Conservation (phyloP, 257 asterid genomes). For the Solanum pennellii region DNA sequence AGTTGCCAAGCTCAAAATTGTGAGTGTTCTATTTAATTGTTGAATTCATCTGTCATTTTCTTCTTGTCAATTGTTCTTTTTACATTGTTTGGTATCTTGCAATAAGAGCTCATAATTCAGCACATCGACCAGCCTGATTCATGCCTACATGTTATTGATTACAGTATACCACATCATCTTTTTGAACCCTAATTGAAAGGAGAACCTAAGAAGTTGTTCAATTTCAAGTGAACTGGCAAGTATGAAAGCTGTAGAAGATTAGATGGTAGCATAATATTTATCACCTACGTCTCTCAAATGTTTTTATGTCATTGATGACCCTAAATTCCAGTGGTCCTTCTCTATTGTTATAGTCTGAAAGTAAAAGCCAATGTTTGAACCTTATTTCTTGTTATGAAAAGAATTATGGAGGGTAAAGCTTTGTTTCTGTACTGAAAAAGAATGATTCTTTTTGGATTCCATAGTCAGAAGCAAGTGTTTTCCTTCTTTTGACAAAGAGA, state of each 20-base stretch:
- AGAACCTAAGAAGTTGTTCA: background rate
- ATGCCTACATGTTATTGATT: background rate
- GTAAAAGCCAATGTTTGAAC: background rate
- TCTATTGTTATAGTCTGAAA: background rate
- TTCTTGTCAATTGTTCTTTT: background rate
- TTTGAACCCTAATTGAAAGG: background rate
- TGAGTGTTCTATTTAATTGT: conserved; percentile 23
- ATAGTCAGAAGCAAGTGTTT: background rate
- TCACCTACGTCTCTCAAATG: background rate
- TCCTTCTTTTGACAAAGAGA: background rate
- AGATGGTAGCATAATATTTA: background rate
- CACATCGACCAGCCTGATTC: background rate
- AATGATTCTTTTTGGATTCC: background rate
- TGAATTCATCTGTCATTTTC: background rate
- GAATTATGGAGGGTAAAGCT: background rate
- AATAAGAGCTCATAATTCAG: background rate
- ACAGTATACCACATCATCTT: background rate
- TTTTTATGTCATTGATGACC: background rate
- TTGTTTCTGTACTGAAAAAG: background rate
- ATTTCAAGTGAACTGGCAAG: background rate
- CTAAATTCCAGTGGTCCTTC: background rate
- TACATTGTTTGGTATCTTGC: background rate
- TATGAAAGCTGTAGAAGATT: background rate
- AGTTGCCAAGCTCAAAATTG: conserved; percentile 64
- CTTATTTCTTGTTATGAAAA: background rate